These are phyloP conservation scores for Spinacia oleracea DNA, from an alignment of 179 eudicot genomes.

Conservation along the genomic window DNA sequence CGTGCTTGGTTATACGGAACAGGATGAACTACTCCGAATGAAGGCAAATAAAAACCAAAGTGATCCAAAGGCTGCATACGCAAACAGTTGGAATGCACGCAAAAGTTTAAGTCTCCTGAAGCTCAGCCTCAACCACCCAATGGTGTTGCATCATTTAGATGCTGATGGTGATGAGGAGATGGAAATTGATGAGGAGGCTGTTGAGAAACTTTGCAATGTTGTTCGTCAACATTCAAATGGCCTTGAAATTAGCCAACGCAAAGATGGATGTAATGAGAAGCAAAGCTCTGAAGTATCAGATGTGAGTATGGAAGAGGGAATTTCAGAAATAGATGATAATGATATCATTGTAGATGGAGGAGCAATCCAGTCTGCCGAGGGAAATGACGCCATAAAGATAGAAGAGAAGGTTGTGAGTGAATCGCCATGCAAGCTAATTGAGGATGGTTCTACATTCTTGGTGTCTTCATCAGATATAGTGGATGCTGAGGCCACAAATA, in stretches of 20 bases:
- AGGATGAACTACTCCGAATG: constrained; percentile 86
- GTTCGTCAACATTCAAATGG: constrained; percentile 31
- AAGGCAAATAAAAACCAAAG: constrained; percentile 61
- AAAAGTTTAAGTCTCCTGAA: constrained; percentile 86
- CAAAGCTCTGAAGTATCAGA: constrained; percentile 56
- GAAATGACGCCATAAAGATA: constrained; percentile 11
- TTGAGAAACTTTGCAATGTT: constrained; percentile 41
- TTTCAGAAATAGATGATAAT: constrained; percentile 46
- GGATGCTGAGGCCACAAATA: constrained; percentile 20
- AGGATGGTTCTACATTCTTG: constrained; percentile 22
- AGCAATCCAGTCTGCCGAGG: constrained; percentile 9
- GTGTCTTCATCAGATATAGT: constrained; percentile 17
- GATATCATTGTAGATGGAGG: constrained; percentile 30
- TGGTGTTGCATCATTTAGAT: constrained; percentile 55
- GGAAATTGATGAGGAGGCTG: constrained; percentile 85
- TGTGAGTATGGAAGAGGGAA: constrained; percentile 74
- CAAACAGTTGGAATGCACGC: constrained; percentile 91
- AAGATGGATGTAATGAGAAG: constrained; percentile 29
- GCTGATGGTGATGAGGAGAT: constrained; percentile 89
- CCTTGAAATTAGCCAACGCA: constrained; percentile 23
- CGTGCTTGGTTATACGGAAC: constrained; percentile 20
- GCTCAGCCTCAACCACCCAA: constrained; percentile 77
- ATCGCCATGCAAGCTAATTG: constrained; percentile 27
- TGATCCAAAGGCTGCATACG: constrained; percentile 61
- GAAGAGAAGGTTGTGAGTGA: constrained; percentile 28